Base-by-base conservation (phyloP, 2,329 filamentous ascomycete genomes). In the Chaetomium olivaceum region DNA sequence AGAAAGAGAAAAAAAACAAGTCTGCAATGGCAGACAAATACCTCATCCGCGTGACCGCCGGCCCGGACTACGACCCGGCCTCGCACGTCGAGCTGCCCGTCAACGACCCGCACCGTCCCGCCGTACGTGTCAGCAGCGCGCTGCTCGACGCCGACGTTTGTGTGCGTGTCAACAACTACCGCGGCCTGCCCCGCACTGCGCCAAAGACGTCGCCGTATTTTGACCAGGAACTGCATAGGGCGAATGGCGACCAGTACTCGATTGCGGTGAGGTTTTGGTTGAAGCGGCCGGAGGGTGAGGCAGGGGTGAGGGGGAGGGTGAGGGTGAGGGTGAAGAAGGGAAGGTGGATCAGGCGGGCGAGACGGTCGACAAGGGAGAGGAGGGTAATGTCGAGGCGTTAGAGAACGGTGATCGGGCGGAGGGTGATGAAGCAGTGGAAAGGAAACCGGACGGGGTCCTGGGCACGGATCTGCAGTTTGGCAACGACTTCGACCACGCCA, bases 401-500 rank as follows among this genome's bases (percentile, higher is more conserved):
- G 56, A 55, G 31, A 75, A 74, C 73, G 11, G 61, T 54, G 68
- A 63, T 2, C 67, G 23, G 19, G 16, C 3, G 58, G 62, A 51
- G 4, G 31, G 51, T 11, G 66, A 62, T 7, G 56, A 58, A 11
- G 66, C 74, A 27, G 61, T 65, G 33, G 74, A 69, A 73, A 8
- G 60, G 58, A 67, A 16, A 14, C n/a, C 54, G 4, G n/a, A n/a
- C n/a, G 83, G 84, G 43, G 87, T 96, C 64, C 82, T 83, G 3
- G 92, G 87, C 54, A 78, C 85, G 29, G 88, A 96, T 68, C 82
- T 99, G 2, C 88, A 97, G 62, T 97, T 97, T 72, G 95, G 94
- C 51, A 98, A 98, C 76, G 93, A 97, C 81, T 97, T 98, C 75
- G 93, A 97, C 74, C 87, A 91, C 59, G 92, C 95, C 0, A 95